A percentile compares a stretch with the other conserved stretches of the same genome.
These are phyloP conservation scores for Fusarium domesticum DNA, from an alignment of 2,329 filamentous ascomycete genomes.

Conservation along the genomic window DNA sequence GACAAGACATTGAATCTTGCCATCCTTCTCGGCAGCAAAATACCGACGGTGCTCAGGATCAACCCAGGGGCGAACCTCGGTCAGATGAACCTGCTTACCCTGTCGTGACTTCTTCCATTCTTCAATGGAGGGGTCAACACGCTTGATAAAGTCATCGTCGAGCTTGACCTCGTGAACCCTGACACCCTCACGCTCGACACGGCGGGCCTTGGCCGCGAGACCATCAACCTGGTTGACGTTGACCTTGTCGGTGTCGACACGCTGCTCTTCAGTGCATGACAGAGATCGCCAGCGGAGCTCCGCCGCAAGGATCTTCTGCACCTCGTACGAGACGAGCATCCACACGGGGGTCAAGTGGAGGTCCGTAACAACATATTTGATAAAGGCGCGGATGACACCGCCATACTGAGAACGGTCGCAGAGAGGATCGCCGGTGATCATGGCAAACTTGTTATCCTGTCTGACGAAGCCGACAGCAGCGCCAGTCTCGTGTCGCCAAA, in stretches of 20 bases:
- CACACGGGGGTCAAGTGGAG: constrained; percentile 74
- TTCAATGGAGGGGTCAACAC: constrained; percentile 68
- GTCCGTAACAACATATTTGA: constrained; percentile 71
- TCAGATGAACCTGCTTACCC: constrained; percentile 83
- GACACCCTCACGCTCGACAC: constrained; percentile 78
- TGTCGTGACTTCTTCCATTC: constrained; percentile 80
- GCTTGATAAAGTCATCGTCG: constrained; percentile 66
- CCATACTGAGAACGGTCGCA: constrained; percentile 76
- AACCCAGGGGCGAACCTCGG: constrained; percentile 85
- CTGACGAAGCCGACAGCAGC: constrained; percentile 82
- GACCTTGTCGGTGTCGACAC: constrained; percentile 72
- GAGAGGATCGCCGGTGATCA: constrained; percentile 83
- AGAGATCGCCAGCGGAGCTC: constrained; percentile 85
- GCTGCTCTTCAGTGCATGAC: constrained; percentile 85
- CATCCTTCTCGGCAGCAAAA: constrained; percentile 74
- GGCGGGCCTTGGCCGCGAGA: constrained; percentile 71
- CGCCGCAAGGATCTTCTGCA: constrained; percentile 75
- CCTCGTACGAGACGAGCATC: constrained; percentile 77
- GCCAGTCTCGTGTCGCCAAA: constrained; percentile 83
- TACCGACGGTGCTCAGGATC: constrained; percentile 81
- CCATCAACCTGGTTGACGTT: constrained; percentile 42
- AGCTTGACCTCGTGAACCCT: constrained; percentile 71
- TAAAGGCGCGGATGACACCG: constrained; percentile 69
- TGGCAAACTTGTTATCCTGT: constrained; percentile 66
- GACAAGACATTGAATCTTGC: constrained; percentile 72